Percentiles rank a stretch among this genome's conserved stretches.
These are phyloP conservation scores for Mortierella sp. DNA, from an alignment of 371 early-diverging fungal species.

Conservation along the genomic window DNA sequence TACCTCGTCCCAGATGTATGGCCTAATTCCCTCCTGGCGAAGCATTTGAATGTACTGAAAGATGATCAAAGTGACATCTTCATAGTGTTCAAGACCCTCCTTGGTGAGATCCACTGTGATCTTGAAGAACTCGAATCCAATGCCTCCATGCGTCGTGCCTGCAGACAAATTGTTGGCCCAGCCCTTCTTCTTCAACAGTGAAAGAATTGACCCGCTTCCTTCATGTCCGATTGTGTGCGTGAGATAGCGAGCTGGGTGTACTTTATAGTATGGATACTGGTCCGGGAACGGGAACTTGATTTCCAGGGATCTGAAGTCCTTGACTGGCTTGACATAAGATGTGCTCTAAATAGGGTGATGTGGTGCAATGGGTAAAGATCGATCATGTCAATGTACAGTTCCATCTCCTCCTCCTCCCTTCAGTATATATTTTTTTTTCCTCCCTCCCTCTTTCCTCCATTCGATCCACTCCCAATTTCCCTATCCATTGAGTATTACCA, in stretches of 20 bases:
- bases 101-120: constrained; percentile 85
- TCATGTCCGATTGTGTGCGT: constrained; percentile 87
- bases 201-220: constrained; percentile 87
- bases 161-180: constrained; percentile 88
- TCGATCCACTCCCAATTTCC: too few species aligned
- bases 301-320: constrained; percentile 79
- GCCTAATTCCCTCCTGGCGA: constrained; percentile 71
- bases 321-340: constrained; percentile 84
- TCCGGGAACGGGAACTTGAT: constrained; percentile 92
- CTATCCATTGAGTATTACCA: constrained; percentile 54
- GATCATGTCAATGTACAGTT: too few species aligned
- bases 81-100: constrained; percentile 76
- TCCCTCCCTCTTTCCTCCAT: too few species aligned
- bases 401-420: too few species aligned
- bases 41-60: constrained; percentile 92
- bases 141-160: constrained; percentile 72
- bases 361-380: background rate
- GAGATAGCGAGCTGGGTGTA: constrained; percentile 77
- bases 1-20: constrained; percentile 83
- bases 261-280: constrained; percentile 63
- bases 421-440: too few species aligned
- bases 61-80: constrained; percentile 80
- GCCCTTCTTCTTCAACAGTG: constrained; percentile 84
- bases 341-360: constrained; percentile 59
- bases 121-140: constrained; percentile 84